phyloP scores from a whole-genome alignment of 768 basidiomycete species.

The Lactifluus volemus region DNA sequence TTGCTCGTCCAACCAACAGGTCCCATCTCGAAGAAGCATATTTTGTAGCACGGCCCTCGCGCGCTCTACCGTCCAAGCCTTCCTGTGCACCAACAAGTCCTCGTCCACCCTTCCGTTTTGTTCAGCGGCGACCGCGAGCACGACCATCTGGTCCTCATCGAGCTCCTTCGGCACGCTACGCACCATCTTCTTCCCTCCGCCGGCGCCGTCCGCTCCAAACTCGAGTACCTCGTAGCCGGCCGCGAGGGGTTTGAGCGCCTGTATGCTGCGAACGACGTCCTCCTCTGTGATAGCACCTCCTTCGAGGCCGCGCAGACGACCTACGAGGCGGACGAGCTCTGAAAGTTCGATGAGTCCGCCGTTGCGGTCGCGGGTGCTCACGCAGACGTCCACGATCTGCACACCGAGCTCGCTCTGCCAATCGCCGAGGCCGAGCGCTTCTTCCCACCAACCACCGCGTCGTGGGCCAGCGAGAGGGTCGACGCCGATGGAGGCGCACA shows the following conservation, averaged over 20 bases:
- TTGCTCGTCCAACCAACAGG: slow-evolving; percentile 95
- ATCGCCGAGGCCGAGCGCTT: slow-evolving; percentile 79
- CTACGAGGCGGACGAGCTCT: slow-evolving; percentile 74
- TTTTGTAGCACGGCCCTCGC: slow-evolving; percentile 76
- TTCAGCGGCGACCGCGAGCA: slow-evolving; percentile 65
- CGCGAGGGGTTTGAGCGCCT: slow-evolving; percentile 78
- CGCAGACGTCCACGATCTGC: slow-evolving; percentile 88
- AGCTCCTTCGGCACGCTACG: slow-evolving; percentile 85
- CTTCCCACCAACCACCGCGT: slow-evolving; percentile 87
- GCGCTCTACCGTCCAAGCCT: slow-evolving; percentile 74
- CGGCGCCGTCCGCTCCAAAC: slow-evolving; percentile 43
- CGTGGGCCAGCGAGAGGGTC: slow-evolving; percentile 86
- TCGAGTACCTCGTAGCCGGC: slow-evolving; percentile 86
- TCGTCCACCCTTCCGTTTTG: slow-evolving; percentile 65
- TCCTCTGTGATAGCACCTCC: slow-evolving; percentile 73
- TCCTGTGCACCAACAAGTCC: slow-evolving; percentile 45
- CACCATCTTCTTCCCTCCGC: slow-evolving; percentile 61
- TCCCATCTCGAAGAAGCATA: slow-evolving; percentile 82
- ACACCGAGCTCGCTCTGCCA: slow-evolving; percentile 96
- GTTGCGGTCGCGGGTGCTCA: slow-evolving; percentile 79
- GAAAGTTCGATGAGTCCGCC: slow-evolving; percentile 88
- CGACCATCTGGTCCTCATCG: slow-evolving; percentile 79
- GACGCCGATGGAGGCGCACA: slow-evolving; percentile 92
- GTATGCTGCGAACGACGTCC: slow-evolving; percentile 76
- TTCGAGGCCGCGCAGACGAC: slow-evolving; percentile 60